phyloP scores from a whole-genome alignment of 2,329 filamentous ascomycete species.

The Fusarium nisikadoi region DNA sequence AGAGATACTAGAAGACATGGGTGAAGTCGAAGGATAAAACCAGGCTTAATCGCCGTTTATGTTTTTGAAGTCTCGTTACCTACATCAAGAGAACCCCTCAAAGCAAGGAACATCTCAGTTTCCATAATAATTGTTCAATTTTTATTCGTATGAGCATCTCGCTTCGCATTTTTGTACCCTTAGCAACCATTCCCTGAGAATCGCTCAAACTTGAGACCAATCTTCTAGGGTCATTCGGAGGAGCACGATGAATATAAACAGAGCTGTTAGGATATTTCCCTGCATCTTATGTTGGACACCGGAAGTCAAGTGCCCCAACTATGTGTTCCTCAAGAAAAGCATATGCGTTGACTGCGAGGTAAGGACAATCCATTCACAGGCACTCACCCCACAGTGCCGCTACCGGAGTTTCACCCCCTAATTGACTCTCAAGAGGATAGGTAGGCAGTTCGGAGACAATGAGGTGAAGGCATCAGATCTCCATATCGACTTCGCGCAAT shows the following conservation, averaged over 20 bases:
- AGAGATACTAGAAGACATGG: not conserved
- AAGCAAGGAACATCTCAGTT: not conserved
- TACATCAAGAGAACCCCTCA: too few species aligned
- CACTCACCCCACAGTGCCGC: not conserved
- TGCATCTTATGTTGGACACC: constrained; percentile 40
- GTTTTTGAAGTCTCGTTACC: not conserved
- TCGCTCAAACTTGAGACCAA: not conserved
- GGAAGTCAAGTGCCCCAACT: constrained; percentile 41
- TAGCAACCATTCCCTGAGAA: not conserved
- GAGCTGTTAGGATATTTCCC: constrained; percentile 33
- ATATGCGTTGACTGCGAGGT: constrained; percentile 41
- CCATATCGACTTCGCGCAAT: constrained; percentile 41
- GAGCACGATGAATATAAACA: constrained; percentile 32
- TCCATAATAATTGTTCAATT: not conserved
- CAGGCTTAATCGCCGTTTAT: not conserved
- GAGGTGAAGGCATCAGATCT: constrained; percentile 35
- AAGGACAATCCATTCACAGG: constrained; percentile 3
- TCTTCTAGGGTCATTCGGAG: not conserved
- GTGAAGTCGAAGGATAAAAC: not conserved
- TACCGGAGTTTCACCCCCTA: constrained; percentile 5
- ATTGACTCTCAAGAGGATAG: constrained; percentile 11
- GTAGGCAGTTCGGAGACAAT: constrained; percentile 21
- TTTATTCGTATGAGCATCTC: not conserved
- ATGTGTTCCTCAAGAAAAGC: constrained; percentile 41
- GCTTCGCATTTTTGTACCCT: not conserved